Evolutionary conservation across 2,329 filamentous ascomycete species (phyloP), one percentile per base, ranked within the genome.

Genomic region (Fusarium lyarnte): DNA sequence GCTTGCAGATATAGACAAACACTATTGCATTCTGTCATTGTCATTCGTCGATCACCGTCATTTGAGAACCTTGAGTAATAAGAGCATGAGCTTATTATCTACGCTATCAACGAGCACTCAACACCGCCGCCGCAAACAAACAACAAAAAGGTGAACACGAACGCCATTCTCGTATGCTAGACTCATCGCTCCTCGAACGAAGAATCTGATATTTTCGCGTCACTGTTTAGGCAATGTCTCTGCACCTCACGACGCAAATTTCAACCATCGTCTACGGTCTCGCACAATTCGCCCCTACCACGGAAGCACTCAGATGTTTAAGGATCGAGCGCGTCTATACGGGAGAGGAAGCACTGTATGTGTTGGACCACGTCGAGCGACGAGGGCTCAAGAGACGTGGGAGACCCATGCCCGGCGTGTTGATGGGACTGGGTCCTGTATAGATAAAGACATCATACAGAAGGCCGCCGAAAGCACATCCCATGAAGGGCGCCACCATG

Each of bases 401-500:
- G n/a, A 93, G 76, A 0, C 91, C 91, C 76, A 92, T 79, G 81
- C 85, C 90, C 0, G 90, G 90, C 1, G 86, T 90, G 80, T 94
- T 94, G 73, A 94, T 85, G 2, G 91, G 91, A 72, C 87, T 92
- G n/a, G 91, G 81, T 7, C 92, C 92, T 0, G 90, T 92, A 78
- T 90, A 94, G 42, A 94, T 83, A 78, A 93, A 88, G 4, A 88
- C 77, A 78, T 93, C 91, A 77, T 93, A 93, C 29, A 93, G 73
- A 78, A 90, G 89, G 5, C 89, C 91, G 6, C 91, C 91, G 71
- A 91, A 88, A 0, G 85, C 79, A 74, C 86, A 88, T 9, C 92
- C 92, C 14, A 87, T 79, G 77, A 94, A 93, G 0, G 92, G 92
- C 5, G 90, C 87, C 8, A 94, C 88, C 84, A 94, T 92, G 1